Evolutionary conservation across 2,329 filamentous ascomycete genomes (phyloP), one percentile per base, ranked within the genome.

Genomic region (Penicillium sp.): DNA sequence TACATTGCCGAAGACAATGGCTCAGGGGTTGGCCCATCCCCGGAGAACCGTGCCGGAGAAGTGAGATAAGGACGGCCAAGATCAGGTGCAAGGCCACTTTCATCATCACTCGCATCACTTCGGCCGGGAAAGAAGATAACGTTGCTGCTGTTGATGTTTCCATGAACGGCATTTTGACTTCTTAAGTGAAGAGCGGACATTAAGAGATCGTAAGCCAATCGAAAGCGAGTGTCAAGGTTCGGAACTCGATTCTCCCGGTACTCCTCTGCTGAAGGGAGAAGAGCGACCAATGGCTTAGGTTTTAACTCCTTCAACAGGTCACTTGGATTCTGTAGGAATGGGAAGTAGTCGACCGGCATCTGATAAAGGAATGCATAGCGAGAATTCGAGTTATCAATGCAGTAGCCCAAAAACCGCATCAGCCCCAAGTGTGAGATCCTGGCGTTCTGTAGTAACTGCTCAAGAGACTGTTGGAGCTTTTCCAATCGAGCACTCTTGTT

Each of bases 61-160:
- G 82, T 82, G 58, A 86, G 74, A 56, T 84, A 82, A 15, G 85
- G 84, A 36, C 79, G 79, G 13, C 82, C 79, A 49, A 86, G 75
- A 44, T 81, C 78, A 48, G 73, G 73, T 23, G 68, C 72, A 66
- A 71, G 68, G 44, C 68, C 72, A 41, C 68, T 70, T 59, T 72
- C 77, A 61, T 73, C 68, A 53, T 70, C 65, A 47, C 65, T 65
- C 3, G 71, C 66, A 45, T 68, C 70, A n/a, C 68, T 71, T 17
- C 71, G 60, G 5, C 70, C 74, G 2, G 72, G 79, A 53, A 86
- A 83, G 33, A 88, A 82, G 17, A 88, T 74, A 29, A 88, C 78
- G 65, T 86, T 88, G 69, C 80, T 84, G 73, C 85, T 87, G 70
- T 86, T 87, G 65, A 88, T 82, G 63, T 87, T 85, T 49, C 85